A percentile compares a stretch with the other conserved stretches of the same genome.
Conservation (phyloP, 23 red algal genomes). For the Cyanidiococcus yangmingshanensis region DNA sequence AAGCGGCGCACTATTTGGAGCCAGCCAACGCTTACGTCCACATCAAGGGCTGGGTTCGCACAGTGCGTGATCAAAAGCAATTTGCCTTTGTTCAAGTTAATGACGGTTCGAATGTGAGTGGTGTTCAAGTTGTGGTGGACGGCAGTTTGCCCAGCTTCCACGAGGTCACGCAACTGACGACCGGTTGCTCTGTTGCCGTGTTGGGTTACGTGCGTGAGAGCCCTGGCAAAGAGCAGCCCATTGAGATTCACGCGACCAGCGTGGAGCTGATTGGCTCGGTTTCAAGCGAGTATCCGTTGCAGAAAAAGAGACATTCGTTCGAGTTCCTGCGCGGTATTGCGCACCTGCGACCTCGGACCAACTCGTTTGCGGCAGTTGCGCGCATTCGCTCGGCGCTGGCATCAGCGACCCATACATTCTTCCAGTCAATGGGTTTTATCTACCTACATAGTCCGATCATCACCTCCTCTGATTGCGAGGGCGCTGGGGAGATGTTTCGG, state of each 20-base stretch:
- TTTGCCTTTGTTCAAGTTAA: slow-evolving; percentile 95
- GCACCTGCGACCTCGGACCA: slow-evolving; percentile 79
- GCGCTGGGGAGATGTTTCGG: slow-evolving; percentile 99
- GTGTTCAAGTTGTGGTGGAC: slow-evolving; percentile 76
- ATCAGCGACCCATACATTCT: slow-evolving; percentile 76
- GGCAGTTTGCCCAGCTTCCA: slow-evolving; percentile 32
- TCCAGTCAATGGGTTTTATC: slow-evolving; percentile 60
- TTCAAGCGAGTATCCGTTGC: slow-evolving; percentile 58
- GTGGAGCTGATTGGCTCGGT: slow-evolving; percentile 45
- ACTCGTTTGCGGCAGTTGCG: slow-evolving; percentile 67
- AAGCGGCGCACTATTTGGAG: not conserved
- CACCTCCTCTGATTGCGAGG: slow-evolving; percentile 87
- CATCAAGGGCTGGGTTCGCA: slow-evolving; percentile 94
- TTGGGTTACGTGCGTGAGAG: slow-evolving; percentile 51
- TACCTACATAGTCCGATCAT: slow-evolving; percentile 82
- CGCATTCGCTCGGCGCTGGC: slow-evolving; percentile 62
- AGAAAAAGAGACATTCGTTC: slow-evolving; percentile 94
- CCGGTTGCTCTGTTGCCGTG: slow-evolving; percentile 80
- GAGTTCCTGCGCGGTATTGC: slow-evolving; percentile 86
- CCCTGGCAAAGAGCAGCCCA: slow-evolving; percentile 47
- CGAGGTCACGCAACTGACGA: slow-evolving; percentile 40
- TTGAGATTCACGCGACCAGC: slow-evolving; percentile 54
- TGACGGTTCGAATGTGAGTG: slow-evolving; percentile 69
- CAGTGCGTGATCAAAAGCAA: slow-evolving; percentile 78
- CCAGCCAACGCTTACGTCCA: slow-evolving; percentile 11